These are phyloP conservation scores for Candida boleticola DNA, from an alignment of 805 yeast genomes.

Conservation along the genomic window DNA sequence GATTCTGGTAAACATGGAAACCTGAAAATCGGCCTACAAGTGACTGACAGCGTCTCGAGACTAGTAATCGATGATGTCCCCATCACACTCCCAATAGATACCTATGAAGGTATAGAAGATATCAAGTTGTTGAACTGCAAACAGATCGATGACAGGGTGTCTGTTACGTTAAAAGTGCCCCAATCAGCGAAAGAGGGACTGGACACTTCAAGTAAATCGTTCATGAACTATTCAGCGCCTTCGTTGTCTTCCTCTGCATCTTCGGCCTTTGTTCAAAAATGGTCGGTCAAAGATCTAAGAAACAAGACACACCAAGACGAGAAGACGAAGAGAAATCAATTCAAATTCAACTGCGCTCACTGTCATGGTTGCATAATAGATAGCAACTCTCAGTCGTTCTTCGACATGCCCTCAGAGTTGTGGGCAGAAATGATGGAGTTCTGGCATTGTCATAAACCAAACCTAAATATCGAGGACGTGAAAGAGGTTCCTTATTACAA, in stretches of 20 bases:
- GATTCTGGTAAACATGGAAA: slow-evolving; percentile 13
- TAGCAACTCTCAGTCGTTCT: slow-evolving; percentile 31
- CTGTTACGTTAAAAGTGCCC: slow-evolving; percentile 5
- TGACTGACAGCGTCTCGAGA: too few relatives aligned
- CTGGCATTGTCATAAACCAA: slow-evolving; percentile 95
- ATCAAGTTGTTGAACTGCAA: slow-evolving; percentile 5
- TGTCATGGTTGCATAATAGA: slow-evolving; percentile 31
- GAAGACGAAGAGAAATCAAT: slow-evolving; percentile 16
- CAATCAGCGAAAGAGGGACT: slow-evolving; percentile 3
- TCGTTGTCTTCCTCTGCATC: neutral
- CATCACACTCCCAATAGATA: neutral
- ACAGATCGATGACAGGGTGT: slow-evolving; percentile 1
- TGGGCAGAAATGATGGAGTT: slow-evolving; percentile 97
- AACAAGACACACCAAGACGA: slow-evolving; percentile 27
- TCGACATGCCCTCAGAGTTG: slow-evolving; percentile 82
- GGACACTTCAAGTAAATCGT: too few relatives aligned
- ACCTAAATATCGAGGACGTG: slow-evolving; percentile 18
- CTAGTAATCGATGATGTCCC: neutral
- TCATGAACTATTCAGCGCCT: slow-evolving; percentile 10
- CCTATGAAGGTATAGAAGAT: slow-evolving; percentile 6
- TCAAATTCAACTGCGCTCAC: slow-evolving; percentile 26
- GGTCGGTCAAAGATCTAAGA: slow-evolving; percentile 45
- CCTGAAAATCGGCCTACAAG: too few relatives aligned
- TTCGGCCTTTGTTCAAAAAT: slow-evolving; percentile 19
- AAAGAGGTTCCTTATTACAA: slow-evolving; percentile 27